A percentile compares a stretch with the other conserved stretches of the same genome.
These are phyloP conservation scores for Botryosphaeria dothidea DNA, from an alignment of 2,329 filamentous ascomycete genomes.

Conservation along the genomic window DNA sequence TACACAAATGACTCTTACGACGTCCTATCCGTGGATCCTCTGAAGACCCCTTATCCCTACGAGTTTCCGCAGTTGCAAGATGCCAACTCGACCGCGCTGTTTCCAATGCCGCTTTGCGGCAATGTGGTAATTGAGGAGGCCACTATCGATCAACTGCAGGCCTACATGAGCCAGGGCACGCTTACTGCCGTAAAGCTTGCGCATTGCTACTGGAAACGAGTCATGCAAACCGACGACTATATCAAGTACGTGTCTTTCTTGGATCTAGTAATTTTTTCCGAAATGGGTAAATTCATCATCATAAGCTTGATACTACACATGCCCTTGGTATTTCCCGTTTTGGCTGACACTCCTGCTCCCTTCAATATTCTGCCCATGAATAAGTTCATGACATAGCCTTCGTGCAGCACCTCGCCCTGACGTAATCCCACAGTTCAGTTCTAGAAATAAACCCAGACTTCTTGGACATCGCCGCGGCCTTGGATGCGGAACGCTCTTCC, in stretches of 20 bases:
- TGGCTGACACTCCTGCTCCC: too few species aligned
- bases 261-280: not conserved
- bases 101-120: slow-evolving; percentile 65
- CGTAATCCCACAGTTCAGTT: slow-evolving; percentile 47
- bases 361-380: too few species aligned
- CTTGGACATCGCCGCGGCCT: slow-evolving; percentile 58
- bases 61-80: slow-evolving; percentile 30
- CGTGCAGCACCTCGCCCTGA: too few species aligned
- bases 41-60: slow-evolving; percentile 34
- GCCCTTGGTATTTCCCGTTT: too few species aligned
- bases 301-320: too few species aligned
- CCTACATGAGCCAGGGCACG: slow-evolving; percentile 54
- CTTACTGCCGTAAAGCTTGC: slow-evolving; percentile 48
- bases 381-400: too few species aligned
- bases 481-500: slow-evolving; percentile 61
- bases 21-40: not conserved
- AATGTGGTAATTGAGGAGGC: slow-evolving; percentile 67
- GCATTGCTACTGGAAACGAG: slow-evolving; percentile 54
- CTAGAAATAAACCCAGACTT: slow-evolving; percentile 70
- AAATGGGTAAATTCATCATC: too few species aligned
- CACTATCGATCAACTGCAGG: slow-evolving; percentile 67
- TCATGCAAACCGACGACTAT: slow-evolving; percentile 57
- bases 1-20: not conserved
- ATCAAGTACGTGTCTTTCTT: not conserved
- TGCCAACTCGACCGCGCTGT: slow-evolving; percentile 37